phyloP scores from a whole-genome alignment of 306 rosid species.

The Morella rubra region DNA sequence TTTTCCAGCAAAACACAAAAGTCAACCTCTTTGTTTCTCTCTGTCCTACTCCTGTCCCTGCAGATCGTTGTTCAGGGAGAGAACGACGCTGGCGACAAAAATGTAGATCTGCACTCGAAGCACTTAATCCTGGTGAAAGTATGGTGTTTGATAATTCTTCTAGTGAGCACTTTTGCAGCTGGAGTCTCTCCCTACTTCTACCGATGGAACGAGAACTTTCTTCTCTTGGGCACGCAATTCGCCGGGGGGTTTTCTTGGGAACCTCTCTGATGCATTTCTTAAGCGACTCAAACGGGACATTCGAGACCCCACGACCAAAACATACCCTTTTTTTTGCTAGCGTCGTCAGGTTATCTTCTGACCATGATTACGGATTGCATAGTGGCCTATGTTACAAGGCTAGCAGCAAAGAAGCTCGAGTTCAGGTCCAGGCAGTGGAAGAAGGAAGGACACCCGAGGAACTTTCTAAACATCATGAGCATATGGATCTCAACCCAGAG shows the following conservation, averaged over 20 bases:
- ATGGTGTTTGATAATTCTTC: constrained; percentile 68
- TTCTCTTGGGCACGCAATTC: constrained; percentile 64
- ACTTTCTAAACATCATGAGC: neutral
- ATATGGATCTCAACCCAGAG: constrained; percentile 17
- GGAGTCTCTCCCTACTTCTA: constrained; percentile 68
- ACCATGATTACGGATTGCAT: constrained; percentile 73
- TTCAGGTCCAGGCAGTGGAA: constrained; percentile 43
- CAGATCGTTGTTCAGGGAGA: constrained; percentile 46
- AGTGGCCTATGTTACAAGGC: constrained; percentile 30
- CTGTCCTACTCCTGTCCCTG: constrained; percentile 26
- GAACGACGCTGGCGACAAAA: neutral
- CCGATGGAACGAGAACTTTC: constrained; percentile 72
- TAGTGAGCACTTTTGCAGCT: constrained; percentile 52
- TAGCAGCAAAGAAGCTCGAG: constrained; percentile 30
- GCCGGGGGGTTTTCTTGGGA: constrained; percentile 77
- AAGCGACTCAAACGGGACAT: constrained; percentile 52
- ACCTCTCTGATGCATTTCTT: constrained; percentile 75
- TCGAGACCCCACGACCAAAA: constrained; percentile 48
- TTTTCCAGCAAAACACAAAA: constrained; percentile 29
- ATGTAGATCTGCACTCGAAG: constrained; percentile 34
- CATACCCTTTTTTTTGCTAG: constrained; percentile 82
- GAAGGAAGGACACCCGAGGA: constrained; percentile 38
- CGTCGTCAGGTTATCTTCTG: constrained; percentile 56
- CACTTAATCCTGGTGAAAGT: constrained; percentile 56
- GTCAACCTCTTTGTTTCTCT: constrained; percentile 47